Evolutionary conservation across 345 rosid species (phyloP), one percentile per base, ranked within the genome.

Genomic region (Eucalyptus globulus): DNA sequence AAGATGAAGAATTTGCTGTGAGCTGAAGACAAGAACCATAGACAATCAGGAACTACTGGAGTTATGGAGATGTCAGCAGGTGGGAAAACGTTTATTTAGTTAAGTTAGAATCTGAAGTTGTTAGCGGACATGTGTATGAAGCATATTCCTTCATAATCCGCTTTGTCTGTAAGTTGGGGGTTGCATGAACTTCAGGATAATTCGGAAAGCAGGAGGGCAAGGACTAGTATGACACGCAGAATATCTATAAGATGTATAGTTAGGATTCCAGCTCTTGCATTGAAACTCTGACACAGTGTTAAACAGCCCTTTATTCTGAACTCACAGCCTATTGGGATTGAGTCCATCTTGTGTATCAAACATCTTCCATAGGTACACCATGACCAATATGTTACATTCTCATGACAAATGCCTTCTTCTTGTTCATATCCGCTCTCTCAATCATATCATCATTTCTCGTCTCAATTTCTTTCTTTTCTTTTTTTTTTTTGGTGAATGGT

Each of bases 191-290:
- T 34, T 69, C 44, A 0, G 13, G 80, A 34, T 17, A 34, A 69
- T 69, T 69, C 12, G 0, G 1, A 69, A 34, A 69, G 80, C 80
- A 34, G 80, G 44, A 69, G 2, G 6, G 0, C 80, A 5, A 16
- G 0, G 0, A 34, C 13, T 31, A 69, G 13, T 9, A 8, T 27
- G 8, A 31, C 13, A 69, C 1, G 44, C 43, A 17, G 80, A 69
- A 69, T 1, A 69, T 34, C 43, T 69, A 69, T 17, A 31, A n/a
- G 1, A 34, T 69, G 24, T 69, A 17, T 69, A 69, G 11, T 31
- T 34, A 69, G 22, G 12, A 34, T 34, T 69, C 3, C 22, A 34
- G 80, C 22, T 34, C 80, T 69, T 31, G 80, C 80, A 34, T 34
- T 69, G 80, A 69, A 1, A 69, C 80, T 69, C 44, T 0, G 2